phyloP scores from a whole-genome alignment of 257 asterid genomes.

The Salvia miltiorrhiza region DNA sequence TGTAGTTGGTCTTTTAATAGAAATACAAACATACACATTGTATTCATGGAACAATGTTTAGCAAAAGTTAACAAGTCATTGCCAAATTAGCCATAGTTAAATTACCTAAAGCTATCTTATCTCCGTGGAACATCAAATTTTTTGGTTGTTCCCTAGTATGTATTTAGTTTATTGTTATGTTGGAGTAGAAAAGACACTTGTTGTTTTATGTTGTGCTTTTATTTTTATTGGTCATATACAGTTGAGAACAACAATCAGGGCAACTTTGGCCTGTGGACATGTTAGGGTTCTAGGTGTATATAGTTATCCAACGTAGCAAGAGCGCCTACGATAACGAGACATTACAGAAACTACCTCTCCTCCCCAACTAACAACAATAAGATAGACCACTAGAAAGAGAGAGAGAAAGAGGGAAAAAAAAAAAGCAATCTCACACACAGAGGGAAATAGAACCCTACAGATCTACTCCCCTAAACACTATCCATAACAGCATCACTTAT shows the following conservation, averaged over 20 bases:
- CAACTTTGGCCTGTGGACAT: neutral
- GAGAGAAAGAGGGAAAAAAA: too few species aligned
- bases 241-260: neutral
- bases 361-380: neutral
- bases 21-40: neutral
- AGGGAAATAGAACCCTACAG: neutral
- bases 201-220: neutral
- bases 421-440: neutral
- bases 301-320: neutral
- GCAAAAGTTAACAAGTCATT: too few species aligned
- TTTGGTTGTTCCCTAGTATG: neutral
- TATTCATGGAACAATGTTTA: too few species aligned
- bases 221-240: neutral
- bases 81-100: too few species aligned
- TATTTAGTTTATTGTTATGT: neutral
- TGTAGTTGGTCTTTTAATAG: neutral
- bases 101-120: too few species aligned
- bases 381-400: neutral
- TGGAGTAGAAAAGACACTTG: neutral
- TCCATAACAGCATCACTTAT: neutral
- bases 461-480: neutral
- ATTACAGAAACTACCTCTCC: neutral
- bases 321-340: neutral
- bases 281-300: neutral
- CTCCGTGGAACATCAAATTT: too few species aligned